Evolutionary conservation across 768 basidiomycete genomes (phyloP).

Genomic region (Boletus pseudopeckii): DNA sequence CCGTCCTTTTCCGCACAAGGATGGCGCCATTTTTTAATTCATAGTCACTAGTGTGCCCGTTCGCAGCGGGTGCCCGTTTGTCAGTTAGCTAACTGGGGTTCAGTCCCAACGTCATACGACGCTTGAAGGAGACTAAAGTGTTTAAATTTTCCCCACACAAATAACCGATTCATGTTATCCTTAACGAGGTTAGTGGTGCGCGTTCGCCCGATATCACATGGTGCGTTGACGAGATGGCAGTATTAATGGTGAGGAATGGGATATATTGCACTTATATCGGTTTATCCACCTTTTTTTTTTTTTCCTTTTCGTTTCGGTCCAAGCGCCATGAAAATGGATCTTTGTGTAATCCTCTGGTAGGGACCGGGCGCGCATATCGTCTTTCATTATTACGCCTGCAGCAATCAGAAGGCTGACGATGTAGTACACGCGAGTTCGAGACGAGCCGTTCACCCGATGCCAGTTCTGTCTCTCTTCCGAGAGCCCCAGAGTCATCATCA

Average conservation of each 20-base stretch:
- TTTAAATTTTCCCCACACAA: conserved; percentile 61
- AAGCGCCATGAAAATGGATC: conserved; percentile 95
- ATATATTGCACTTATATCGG: conserved; percentile 6
- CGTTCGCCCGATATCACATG: neutral
- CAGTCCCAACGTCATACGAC: conserved; percentile 70
- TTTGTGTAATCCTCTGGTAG: conserved; percentile 81
- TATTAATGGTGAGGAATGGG: conserved; percentile 58
- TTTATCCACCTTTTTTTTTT: no score
- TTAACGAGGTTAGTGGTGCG: conserved; percentile 65
- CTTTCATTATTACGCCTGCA: conserved; percentile 79
- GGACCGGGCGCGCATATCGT: conserved; percentile 83
- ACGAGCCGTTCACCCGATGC: conserved; percentile 57
- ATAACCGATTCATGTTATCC: conserved; percentile 82
- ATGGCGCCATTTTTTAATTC: conserved; percentile 67
- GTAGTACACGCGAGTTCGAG: conserved; percentile 36
- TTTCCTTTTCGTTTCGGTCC: neutral
- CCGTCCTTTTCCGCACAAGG: conserved; percentile 61
- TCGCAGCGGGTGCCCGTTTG: neutral
- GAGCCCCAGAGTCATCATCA: conserved; percentile 62
- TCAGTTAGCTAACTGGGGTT: conserved; percentile 3
- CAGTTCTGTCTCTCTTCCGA: conserved; percentile 64
- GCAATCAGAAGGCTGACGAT: conserved; percentile 8
- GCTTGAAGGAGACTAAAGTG: conserved; percentile 60
- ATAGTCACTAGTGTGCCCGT: conserved; percentile 47
- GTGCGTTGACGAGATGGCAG: conserved; percentile 30